Conservation (phyloP, 495 filamentous ascomycete species). For the Penicillium cataractarum region DNA sequence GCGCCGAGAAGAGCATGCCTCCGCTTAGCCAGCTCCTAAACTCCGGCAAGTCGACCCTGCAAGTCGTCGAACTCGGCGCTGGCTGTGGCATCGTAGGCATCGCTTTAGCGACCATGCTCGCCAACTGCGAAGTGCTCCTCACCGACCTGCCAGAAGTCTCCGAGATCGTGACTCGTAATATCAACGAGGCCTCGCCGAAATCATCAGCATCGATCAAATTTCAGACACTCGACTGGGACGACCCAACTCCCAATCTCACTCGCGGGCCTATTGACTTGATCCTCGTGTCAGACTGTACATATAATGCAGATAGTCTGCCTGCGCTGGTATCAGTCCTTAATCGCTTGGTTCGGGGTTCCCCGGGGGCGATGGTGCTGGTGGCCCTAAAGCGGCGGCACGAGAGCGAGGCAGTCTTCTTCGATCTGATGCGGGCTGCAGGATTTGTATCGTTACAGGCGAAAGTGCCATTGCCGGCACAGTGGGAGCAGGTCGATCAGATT, state of each 20-base stretch:
- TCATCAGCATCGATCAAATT: slow-evolving; percentile 51
- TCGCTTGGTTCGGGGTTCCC: slow-evolving; percentile 53
- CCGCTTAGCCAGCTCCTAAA: slow-evolving; percentile 33
- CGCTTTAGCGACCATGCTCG: slow-evolving; percentile 63
- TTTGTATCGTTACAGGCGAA: slow-evolving; percentile 53
- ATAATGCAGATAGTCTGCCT: slow-evolving; percentile 82
- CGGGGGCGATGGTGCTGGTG: slow-evolving; percentile 64
- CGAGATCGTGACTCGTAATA: slow-evolving; percentile 61
- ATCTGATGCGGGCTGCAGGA: slow-evolving; percentile 64
- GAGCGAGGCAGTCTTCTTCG: slow-evolving; percentile 79
- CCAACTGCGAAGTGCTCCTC: slow-evolving; percentile 62
- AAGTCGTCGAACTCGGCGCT: slow-evolving; percentile 76
- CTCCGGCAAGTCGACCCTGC: slow-evolving; percentile 39
- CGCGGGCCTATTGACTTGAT: slow-evolving; percentile 66
- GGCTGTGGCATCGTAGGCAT: slow-evolving; percentile 88
- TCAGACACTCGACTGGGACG: slow-evolving; percentile 76
- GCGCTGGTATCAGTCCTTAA: slow-evolving; percentile 72
- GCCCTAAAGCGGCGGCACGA: slow-evolving; percentile 85
- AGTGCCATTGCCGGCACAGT: slow-evolving; percentile 61
- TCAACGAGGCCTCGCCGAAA: slow-evolving; percentile 46
- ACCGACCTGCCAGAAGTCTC: slow-evolving; percentile 84
- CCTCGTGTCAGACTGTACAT: slow-evolving; percentile 90
- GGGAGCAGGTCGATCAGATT: slow-evolving; percentile 59
- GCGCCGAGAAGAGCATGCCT: slow-evolving; percentile 22
- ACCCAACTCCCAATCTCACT: slow-evolving; percentile 45